Percentiles rank a stretch among this genome's conserved stretches.
Evolutionary conservation across 768 basidiomycete species (phyloP).

Genomic region (Coprinellus micaceus): DNA sequence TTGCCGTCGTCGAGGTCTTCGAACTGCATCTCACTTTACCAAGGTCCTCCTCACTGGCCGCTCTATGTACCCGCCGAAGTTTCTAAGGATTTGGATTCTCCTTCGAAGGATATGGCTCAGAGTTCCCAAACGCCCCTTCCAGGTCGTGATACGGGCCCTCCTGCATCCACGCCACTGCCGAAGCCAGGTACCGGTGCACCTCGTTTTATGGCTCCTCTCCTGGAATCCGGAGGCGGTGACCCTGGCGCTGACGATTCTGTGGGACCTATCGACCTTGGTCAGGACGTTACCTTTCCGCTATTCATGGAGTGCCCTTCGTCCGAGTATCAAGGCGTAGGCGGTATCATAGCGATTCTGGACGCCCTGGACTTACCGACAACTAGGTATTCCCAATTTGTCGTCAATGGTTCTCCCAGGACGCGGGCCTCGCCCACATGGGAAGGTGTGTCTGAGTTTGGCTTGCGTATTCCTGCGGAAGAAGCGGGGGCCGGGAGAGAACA

Average conservation of each 20-base stretch:
- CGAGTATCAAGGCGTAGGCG: constrained; percentile 1
- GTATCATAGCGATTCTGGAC: constrained; percentile 10
- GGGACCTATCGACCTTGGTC: not conserved
- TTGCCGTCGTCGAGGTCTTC: not conserved
- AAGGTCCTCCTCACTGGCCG: not conserved
- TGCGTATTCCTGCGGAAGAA: too few relatives aligned
- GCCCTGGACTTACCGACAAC: not conserved
- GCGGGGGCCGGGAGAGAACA: too few relatives aligned
- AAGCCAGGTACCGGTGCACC: too few relatives aligned
- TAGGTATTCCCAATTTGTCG: not conserved
- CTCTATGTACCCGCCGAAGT: not conserved
- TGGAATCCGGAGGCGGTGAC: too few relatives aligned
- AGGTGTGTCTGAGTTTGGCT: too few relatives aligned
- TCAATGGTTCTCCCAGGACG: too few relatives aligned
- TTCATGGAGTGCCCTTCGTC: not conserved
- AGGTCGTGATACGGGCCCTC: too few relatives aligned
- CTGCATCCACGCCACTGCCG: too few relatives aligned
- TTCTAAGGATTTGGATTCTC: too few relatives aligned
- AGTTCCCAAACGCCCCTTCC: too few relatives aligned
- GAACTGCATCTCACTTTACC: not conserved
- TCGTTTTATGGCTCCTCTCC: too few relatives aligned
- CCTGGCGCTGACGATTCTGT: not conserved
- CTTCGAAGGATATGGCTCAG: too few relatives aligned
- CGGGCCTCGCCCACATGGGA: not conserved
- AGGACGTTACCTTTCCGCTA: not conserved